phyloP scores from a whole-genome alignment of 768 basidiomycete species.

The Lentinula detonsa region DNA sequence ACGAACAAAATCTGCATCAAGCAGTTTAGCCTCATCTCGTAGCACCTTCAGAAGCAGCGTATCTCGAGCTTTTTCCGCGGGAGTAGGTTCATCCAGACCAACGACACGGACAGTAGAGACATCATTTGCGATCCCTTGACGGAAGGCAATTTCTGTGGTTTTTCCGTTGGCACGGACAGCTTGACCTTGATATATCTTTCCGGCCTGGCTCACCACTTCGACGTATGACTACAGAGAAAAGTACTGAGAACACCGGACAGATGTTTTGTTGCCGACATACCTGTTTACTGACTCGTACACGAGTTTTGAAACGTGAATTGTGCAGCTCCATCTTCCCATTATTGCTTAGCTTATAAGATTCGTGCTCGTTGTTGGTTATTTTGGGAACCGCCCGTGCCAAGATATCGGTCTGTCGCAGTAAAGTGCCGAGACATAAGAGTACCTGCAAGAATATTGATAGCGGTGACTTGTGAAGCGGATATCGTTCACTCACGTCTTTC shows the following conservation, averaged over 20 bases:
- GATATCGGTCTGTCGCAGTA: conserved; percentile 25
- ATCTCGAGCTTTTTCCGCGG: conserved; percentile 32
- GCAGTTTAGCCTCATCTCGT: conserved; percentile 23
- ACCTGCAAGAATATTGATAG: conserved; percentile 17
- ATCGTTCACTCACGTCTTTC: conserved; percentile 13
- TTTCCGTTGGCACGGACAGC: conserved; percentile 26
- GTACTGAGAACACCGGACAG: neutral
- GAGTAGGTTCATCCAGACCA: conserved; percentile 33
- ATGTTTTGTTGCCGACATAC: conserved; percentile 16
- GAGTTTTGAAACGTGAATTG: conserved; percentile 36
- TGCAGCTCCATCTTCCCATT: conserved; percentile 24
- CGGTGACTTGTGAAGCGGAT: neutral
- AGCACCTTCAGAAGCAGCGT: conserved; percentile 30
- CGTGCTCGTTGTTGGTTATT: conserved; percentile 28
- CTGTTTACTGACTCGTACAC: conserved; percentile 29
- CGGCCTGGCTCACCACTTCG: conserved; percentile 26
- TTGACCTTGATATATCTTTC: conserved; percentile 23
- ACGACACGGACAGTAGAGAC: conserved; percentile 30
- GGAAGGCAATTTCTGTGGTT: conserved; percentile 26
- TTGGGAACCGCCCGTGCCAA: conserved; percentile 27
- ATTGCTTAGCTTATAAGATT: conserved; percentile 12
- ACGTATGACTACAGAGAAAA: conserved; percentile 19
- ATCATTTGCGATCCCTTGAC: conserved; percentile 9
- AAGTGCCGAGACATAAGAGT: conserved; percentile 20
- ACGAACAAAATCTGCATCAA: conserved; percentile 26